Percentiles rank a stretch among this genome's conserved stretches.
Conservation (phyloP, 768 basidiomycete genomes). For the Hygrocybe punicea region DNA sequence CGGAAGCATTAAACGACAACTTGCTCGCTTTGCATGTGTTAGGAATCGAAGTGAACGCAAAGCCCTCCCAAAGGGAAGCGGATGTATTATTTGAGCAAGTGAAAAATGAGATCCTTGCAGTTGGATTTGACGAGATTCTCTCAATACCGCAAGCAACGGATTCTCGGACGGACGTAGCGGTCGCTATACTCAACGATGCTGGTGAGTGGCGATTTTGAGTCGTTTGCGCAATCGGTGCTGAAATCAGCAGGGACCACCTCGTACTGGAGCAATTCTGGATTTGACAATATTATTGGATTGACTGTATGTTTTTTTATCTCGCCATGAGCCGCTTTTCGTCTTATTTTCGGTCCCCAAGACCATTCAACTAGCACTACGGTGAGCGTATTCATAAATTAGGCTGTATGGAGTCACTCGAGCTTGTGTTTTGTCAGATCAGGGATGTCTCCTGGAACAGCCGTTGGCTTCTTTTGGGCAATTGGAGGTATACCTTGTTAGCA, state of each 20-base stretch:
- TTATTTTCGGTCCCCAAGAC: conserved; percentile 40
- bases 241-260: conserved; percentile 54
- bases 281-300: conserved; percentile 64
- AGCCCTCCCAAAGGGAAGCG: conserved; percentile 52
- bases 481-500: conserved; percentile 41
- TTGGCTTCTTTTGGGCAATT: conserved; percentile 72
- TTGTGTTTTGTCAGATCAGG: conserved; percentile 44
- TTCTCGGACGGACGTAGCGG: conserved; percentile 56
- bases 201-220: conserved; percentile 45
- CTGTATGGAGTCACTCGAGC: background rate
- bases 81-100: conserved; percentile 67
- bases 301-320: conserved; percentile 44
- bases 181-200: conserved; percentile 65
- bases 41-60: conserved; percentile 56
- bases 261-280: conserved; percentile 65
- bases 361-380: conserved; percentile 63
- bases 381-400: conserved; percentile 16
- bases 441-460: conserved; percentile 63
- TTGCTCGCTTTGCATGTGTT: conserved; percentile 57
- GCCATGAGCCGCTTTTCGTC: background rate
- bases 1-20: conserved; percentile 55
- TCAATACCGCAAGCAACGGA: conserved; percentile 61
- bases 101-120: conserved; percentile 65
- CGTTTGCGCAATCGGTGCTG: background rate
- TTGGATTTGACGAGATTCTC: conserved; percentile 67